Evolutionary conservation across 306 rosid species (phyloP).

Genomic region (Spatholobus suberectus): DNA sequence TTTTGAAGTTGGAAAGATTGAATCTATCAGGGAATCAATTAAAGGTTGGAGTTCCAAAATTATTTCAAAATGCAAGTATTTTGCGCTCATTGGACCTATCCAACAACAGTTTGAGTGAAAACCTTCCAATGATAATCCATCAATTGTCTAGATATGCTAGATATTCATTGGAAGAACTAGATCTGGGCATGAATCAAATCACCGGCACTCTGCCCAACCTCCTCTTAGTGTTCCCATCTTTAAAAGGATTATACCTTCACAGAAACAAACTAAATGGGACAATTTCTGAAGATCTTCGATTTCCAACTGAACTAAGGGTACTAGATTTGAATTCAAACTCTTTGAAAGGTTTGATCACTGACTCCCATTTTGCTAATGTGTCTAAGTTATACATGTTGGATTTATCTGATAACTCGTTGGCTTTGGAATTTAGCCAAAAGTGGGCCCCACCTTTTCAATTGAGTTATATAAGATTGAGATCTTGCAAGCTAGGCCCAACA

Average conservation of each 20-base stretch:
- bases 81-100: no score
- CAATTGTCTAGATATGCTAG: no score
- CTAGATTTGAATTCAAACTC: not conserved
- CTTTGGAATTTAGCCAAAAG: not conserved
- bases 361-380: constrained; percentile 15
- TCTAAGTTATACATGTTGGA: accelerated
- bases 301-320: not conserved
- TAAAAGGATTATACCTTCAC: not conserved
- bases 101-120: no score
- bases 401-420: not conserved
- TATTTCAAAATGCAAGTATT: no score
- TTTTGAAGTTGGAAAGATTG: no score
- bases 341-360: constrained; percentile 15
- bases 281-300: not conserved
- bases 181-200: no score
- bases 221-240: no score
- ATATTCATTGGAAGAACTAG: no score
- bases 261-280: not conserved
- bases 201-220: no score
- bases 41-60: no score
- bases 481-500: constrained; percentile 20
- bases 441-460: constrained; percentile 27
- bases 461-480: accelerated
- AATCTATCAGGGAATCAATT: no score
- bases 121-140: no score